Conservation (phyloP, 495 filamentous ascomycete genomes). For the Penicillium lagena region DNA sequence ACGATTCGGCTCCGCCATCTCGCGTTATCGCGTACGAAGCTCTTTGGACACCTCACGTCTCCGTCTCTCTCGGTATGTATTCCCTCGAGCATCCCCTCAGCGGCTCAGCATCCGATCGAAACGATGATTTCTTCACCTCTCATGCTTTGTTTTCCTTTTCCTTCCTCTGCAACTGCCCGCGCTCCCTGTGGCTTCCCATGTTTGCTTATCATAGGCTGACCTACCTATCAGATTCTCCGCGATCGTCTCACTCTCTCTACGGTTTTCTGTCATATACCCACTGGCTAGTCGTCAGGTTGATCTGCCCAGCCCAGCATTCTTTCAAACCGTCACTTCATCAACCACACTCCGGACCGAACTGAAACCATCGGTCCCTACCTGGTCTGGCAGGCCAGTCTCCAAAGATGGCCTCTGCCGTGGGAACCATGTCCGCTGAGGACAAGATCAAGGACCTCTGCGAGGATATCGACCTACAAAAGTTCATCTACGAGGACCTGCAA, state of each 20-base stretch:
- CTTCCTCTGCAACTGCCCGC: not conserved
- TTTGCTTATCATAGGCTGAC: not conserved
- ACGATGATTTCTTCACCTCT: not conserved
- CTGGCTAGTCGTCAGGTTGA: slow-evolving; percentile 2
- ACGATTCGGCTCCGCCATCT: too few relatives aligned
- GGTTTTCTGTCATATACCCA: not conserved
- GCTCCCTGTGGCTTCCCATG: not conserved
- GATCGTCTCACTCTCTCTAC: not conserved
- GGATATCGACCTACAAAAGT: slow-evolving; percentile 27
- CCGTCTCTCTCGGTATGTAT: too few relatives aligned
- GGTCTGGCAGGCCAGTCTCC: not conserved
- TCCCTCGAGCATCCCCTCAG: too few relatives aligned
- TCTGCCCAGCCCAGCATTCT: not conserved
- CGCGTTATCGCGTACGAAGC: too few relatives aligned
- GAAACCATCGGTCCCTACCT: too few relatives aligned
- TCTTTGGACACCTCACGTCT: too few relatives aligned
- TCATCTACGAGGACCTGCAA: slow-evolving; percentile 26
- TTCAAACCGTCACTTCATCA: not conserved
- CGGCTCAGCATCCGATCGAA: too few relatives aligned
- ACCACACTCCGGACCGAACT: too few relatives aligned
- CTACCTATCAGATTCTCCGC: not conserved
- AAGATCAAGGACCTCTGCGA: slow-evolving; percentile 20
- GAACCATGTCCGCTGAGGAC: slow-evolving; percentile 4
- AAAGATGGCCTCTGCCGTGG: slow-evolving; percentile 5
- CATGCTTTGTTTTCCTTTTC: not conserved